phyloP scores from a whole-genome alignment of 345 rosid species.

The Linum trigynum region DNA sequence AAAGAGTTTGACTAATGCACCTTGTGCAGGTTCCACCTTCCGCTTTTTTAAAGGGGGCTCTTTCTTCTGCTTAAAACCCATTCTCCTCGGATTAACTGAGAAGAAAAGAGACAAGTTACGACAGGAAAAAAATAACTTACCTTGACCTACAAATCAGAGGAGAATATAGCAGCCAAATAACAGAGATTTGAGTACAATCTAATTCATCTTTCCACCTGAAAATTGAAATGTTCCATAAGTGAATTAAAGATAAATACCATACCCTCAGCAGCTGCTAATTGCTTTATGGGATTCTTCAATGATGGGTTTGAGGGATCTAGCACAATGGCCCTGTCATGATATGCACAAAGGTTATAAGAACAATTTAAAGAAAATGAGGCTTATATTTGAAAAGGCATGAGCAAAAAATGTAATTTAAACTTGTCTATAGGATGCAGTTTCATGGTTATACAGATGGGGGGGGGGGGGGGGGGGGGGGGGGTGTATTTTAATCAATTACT shows the following conservation, averaged over 20 bases:
- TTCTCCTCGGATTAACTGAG: constrained; percentile 73
- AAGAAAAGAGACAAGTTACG: constrained; percentile 18
- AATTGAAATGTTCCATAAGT: neutral
- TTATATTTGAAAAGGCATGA: neutral
- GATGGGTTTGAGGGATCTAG: constrained; percentile 80
- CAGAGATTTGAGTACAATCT: neutral
- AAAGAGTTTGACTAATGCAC: constrained; percentile 25
- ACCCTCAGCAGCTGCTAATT: constrained; percentile 78
- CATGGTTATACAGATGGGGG: neutral
- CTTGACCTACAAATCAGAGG: neutral
- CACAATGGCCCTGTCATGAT: constrained; percentile 73
- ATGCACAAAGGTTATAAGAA: neutral
- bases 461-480: too few species aligned
- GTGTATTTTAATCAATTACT: neutral
- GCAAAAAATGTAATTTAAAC: constrained; percentile 1
- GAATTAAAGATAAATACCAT: constrained; percentile 17
- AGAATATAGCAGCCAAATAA: neutral
- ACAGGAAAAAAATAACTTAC: constrained; percentile 1
- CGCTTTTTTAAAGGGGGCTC: constrained; percentile 72
- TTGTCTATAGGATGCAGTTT: neutral
- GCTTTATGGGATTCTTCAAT: constrained; percentile 56
- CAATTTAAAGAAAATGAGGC: neutral
- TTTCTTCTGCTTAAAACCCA: constrained; percentile 49
- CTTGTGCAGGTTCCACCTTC: constrained; percentile 70
- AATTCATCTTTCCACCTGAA: neutral